These are phyloP conservation scores for Isoetes taiwanensis DNA, from an alignment of 75 land plant genomes.

Conservation along the genomic window DNA sequence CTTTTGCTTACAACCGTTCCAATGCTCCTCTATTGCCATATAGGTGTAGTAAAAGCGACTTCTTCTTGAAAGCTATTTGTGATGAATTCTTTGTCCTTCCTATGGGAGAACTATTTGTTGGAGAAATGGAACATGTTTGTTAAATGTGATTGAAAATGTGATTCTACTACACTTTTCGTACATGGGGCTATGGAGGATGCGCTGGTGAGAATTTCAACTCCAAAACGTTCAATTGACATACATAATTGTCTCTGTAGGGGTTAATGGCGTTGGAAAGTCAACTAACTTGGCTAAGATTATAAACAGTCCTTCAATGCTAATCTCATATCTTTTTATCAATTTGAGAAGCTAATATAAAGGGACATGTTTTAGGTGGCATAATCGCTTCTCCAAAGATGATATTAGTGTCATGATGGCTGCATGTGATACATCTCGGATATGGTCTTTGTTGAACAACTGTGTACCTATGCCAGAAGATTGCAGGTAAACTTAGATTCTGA, in stretches of 20 bases:
- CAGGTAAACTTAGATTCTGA: too few relatives aligned
- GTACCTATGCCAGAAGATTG: constrained; percentile 95
- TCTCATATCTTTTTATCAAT: not conserved
- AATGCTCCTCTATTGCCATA: too few relatives aligned
- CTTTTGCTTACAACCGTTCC: too few relatives aligned
- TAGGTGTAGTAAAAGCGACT: too few relatives aligned
- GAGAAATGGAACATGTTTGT: too few relatives aligned
- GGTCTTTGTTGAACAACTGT: constrained; percentile 96
- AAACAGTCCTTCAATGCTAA: not conserved
- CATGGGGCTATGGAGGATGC: constrained; percentile 99
- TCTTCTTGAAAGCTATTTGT: too few relatives aligned
- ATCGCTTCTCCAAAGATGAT: constrained; percentile 83
- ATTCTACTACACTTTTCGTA: too few relatives aligned
- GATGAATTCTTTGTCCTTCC: too few relatives aligned
- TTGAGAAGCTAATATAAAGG: too few relatives aligned
- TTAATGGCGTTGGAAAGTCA: constrained; percentile 99
- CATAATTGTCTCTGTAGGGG: constrained; percentile 93
- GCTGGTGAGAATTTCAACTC: constrained; percentile 79
- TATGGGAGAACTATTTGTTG: too few relatives aligned
- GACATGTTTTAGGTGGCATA: constrained; percentile 66
- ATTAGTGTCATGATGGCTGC: constrained; percentile 97
- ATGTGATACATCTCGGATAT: constrained; percentile 92
- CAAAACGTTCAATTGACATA: constrained; percentile 92
- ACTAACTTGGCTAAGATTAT: constrained; percentile 94
- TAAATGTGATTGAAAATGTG: too few relatives aligned